Evolutionary conservation across 768 basidiomycete species (phyloP).

Genomic region (Xerocomellus intermedius): DNA sequence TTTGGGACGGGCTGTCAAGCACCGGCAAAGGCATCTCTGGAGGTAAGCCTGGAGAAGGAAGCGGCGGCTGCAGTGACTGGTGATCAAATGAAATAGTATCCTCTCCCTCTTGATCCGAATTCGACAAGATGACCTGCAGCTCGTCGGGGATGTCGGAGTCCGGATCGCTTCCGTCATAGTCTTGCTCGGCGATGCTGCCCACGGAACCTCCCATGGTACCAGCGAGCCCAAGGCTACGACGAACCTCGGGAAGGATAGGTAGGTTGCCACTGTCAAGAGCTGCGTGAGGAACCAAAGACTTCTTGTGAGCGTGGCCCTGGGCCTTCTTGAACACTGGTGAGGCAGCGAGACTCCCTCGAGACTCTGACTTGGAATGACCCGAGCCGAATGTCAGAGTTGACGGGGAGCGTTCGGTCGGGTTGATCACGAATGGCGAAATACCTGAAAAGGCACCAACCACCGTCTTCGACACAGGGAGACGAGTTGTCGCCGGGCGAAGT

Average conservation of each 20-base stretch:
- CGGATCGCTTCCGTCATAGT: conserved; percentile 55
- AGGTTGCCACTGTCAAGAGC: conserved; percentile 24
- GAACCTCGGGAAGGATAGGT: conserved; percentile 49
- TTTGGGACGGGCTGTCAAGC: conserved; percentile 7
- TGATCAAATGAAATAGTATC: conserved; percentile 40
- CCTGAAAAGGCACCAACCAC: conserved; percentile 26
- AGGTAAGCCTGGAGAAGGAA: conserved; percentile 43
- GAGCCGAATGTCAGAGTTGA: conserved; percentile 40
- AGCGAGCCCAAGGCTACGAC: conserved; percentile 57
- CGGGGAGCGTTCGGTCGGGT: conserved; percentile 21
- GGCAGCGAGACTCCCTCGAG: conserved; percentile 17
- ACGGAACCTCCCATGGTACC: conserved; percentile 69
- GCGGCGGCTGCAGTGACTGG: neutral
- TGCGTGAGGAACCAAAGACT: conserved; percentile 21
- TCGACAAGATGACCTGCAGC: conserved; percentile 57
- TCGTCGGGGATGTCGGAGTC: conserved; percentile 85
- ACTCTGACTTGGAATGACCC: conserved; percentile 30
- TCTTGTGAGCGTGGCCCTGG: conserved; percentile 21
- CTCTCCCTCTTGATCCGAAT: conserved; percentile 39
- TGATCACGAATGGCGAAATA: conserved; percentile 26
- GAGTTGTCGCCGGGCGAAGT: conserved; percentile 46
- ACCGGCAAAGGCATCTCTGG: conserved; percentile 41
- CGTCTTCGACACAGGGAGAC: conserved; percentile 17
- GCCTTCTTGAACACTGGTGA: conserved; percentile 39
- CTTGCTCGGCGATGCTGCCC: conserved; percentile 44